Conservation (phyloP, 208 protist genomes). For the Acanthamoeba sp. region DNA sequence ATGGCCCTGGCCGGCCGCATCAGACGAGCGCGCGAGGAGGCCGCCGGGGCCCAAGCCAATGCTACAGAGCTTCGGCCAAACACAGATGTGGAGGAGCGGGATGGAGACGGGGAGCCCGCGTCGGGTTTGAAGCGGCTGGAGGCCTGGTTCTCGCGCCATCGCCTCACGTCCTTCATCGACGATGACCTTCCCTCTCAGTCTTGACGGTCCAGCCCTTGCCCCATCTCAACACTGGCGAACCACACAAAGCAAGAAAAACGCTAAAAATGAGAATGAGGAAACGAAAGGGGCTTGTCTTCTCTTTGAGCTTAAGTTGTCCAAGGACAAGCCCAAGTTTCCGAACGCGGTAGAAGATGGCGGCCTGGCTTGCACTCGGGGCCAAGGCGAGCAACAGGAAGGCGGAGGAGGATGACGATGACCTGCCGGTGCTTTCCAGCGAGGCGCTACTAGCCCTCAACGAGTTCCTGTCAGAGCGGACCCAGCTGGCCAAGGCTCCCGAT, state of each 20-base stretch:
- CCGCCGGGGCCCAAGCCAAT: not conserved
- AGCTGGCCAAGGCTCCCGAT: not conserved
- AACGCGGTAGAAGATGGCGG: too few species aligned
- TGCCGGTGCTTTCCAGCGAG: not conserved
- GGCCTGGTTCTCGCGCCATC: not conserved
- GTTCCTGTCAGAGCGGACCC: not conserved
- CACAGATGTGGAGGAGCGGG: not conserved
- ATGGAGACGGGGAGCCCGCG: not conserved
- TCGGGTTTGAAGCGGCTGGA: not conserved
- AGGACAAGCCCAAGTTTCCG: too few species aligned
- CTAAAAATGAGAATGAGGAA: too few species aligned
- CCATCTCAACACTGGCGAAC: too few species aligned
- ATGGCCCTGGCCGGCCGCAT: not conserved
- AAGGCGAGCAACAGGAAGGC: too few species aligned
- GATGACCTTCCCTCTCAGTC: too few species aligned
- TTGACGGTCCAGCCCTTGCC: too few species aligned
- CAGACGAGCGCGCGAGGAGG: not conserved
- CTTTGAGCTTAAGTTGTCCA: too few species aligned
- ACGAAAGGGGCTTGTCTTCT: too few species aligned
- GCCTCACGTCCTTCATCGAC: not conserved
- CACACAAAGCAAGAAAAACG: too few species aligned
- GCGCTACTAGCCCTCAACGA: slow-evolving; percentile 20
- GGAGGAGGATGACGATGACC: not conserved
- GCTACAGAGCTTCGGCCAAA: not conserved
- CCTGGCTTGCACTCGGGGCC: too few species aligned